phyloP scores from a whole-genome alignment of 345 rosid genomes.

The Eutrema japonicum region DNA sequence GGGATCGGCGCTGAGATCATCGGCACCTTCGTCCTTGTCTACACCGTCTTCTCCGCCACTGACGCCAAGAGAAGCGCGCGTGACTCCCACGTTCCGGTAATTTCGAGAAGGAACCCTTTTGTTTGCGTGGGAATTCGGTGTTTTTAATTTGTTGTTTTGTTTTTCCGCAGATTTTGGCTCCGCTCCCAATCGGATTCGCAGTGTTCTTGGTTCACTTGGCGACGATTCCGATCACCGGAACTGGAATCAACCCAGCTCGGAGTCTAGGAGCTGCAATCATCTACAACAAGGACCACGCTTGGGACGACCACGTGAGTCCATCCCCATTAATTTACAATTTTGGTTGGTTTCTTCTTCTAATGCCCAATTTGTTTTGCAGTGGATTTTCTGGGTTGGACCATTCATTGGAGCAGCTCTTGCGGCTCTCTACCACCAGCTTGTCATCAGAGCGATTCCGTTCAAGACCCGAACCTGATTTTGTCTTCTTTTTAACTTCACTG shows the following conservation, averaged over 20 bases:
- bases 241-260: conserved; percentile 74
- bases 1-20: conserved; percentile 50
- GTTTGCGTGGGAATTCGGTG: background rate
- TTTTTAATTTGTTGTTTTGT: background rate
- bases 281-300: conserved; percentile 54
- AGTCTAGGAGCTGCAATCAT: conserved; percentile 77
- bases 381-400: conserved; percentile 86
- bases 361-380: conserved; percentile 51
- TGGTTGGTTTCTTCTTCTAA: background rate
- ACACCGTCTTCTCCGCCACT: conserved; percentile 60
- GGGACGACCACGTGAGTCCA: conserved; percentile 66
- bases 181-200: conserved; percentile 69
- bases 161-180: conserved; percentile 59
- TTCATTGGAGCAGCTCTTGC: conserved; percentile 76
- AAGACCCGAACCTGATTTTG: conserved; percentile 44
- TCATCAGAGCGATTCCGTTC: conserved; percentile 83
- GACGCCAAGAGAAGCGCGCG: conserved; percentile 58
- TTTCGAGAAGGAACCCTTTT: background rate
- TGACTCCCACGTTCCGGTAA: conserved; percentile 47
- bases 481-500: background rate
- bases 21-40: conserved; percentile 50
- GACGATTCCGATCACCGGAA: conserved; percentile 69
- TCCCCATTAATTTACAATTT: background rate
- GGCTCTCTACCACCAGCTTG: conserved; percentile 71
- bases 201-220: conserved; percentile 77